Evolutionary conservation across 2,329 filamentous ascomycete species (phyloP).

Genomic region (Cladosporium sp.): DNA sequence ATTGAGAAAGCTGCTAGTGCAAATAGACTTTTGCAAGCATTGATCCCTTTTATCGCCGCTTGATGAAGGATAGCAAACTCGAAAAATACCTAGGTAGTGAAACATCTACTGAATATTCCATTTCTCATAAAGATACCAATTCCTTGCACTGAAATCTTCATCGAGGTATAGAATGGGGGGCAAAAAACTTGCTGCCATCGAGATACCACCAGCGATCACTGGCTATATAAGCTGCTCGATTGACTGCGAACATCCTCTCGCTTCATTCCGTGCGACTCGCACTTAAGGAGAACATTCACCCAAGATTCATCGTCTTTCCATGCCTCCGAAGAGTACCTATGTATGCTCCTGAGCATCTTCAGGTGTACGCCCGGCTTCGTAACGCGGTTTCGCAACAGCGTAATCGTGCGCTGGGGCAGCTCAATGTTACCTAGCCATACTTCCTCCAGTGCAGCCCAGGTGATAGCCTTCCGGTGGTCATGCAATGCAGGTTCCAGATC

Average conservation of each 20-base stretch:
- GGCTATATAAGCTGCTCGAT: conserved; percentile 10
- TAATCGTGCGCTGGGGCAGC: conserved; percentile 13
- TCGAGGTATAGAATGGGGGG: no score
- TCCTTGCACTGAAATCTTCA: no score
- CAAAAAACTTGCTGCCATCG: no score
- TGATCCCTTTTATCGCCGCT: no score
- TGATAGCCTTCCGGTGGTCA: conserved; percentile 12
- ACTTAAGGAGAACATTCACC: conserved; percentile 14
- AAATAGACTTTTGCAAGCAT: no score
- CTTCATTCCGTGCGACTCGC: neutral
- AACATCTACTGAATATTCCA: no score
- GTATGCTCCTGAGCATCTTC: conserved; percentile 15
- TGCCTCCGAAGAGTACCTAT: neutral
- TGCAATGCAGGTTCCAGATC: conserved; percentile 16
- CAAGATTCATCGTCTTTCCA: conserved; percentile 11
- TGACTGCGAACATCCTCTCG: neutral
- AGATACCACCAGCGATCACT: neutral
- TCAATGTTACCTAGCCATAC: conserved; percentile 23
- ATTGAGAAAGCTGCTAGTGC: no score
- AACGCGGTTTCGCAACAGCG: neutral
- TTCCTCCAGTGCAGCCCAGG: conserved; percentile 20
- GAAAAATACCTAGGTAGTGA: no score
- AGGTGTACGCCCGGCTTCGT: conserved; percentile 13
- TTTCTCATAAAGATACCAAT: no score
- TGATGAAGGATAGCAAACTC: no score